Base-by-base conservation (phyloP, 176 grass and related monocot species). In the Carex parvula region DNA sequence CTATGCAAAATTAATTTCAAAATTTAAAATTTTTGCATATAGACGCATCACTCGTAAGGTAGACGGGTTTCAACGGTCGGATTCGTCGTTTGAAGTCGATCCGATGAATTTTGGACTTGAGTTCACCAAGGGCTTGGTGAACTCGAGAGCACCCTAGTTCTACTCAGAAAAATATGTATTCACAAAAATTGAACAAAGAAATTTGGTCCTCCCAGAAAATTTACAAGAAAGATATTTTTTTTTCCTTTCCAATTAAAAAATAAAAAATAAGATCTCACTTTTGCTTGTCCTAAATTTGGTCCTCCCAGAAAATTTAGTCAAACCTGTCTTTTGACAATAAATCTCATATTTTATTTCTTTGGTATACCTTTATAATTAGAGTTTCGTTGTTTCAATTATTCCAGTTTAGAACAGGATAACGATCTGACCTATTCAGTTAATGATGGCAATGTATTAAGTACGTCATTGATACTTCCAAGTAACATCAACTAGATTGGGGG, bases 401-500 rank as follows among this genome's bases (percentile, higher is more conserved):
- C 11, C 64, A 15, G 1, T 37, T 68, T 1, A 16, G 21, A 75
- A 75, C 70, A 75, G 13, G 48, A 60, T 3, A 33, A 65, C 37
- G 37, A 39, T 77, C 21, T 55, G 50, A 56, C 12, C 21, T 54
- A 77, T 56, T 33, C 48, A 77, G 32, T 56, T 55, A 17, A 30
- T 55, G 50, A 77, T 77, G 48, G 5, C 48, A 17, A 30, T 32
- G 8, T 17, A 75, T 56, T 42, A 59, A 22, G 24, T 9, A 63
- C 48, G 32, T 76, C n/a, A 44, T n/a, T 78, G 60, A 68, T 39
- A 86, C 74, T 67, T 41, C 17, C 73, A 79, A 81, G 73, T 32
- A 77, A 77, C 15, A 56, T 3, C 48, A 77, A 54, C 50, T 15
- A 56, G 15, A 42, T 21, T 59, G 41, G 62, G 58, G 57, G 56